Evolutionary conservation across 2,329 filamentous ascomycete species (phyloP).

Genomic region (Chrysosporium queenslandicum): DNA sequence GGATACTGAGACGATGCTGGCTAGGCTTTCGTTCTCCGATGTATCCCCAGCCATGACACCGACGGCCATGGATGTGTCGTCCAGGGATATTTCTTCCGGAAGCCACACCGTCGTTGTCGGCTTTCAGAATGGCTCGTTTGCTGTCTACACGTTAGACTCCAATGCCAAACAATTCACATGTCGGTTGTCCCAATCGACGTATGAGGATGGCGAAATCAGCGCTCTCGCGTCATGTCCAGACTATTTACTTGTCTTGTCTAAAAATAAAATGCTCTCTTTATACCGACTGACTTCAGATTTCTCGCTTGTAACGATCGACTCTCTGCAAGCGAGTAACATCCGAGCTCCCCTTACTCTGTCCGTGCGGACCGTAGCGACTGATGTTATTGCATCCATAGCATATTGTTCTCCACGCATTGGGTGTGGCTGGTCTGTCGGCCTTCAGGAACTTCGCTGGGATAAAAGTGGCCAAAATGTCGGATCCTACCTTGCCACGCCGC

Average conservation of each 20-base stretch:
- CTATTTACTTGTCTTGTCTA: constrained; percentile 69
- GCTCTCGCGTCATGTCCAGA: constrained; percentile 63
- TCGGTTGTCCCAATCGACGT: constrained; percentile 52
- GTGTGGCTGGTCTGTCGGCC: constrained; percentile 75
- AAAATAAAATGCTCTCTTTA: constrained; percentile 61
- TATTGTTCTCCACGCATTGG: constrained; percentile 70
- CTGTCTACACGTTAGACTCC: constrained; percentile 54
- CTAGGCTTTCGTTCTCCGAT: constrained; percentile 31
- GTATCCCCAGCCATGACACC: constrained; percentile 48
- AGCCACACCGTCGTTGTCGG: constrained; percentile 58
- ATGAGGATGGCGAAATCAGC: constrained; percentile 55
- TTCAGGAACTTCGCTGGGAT: constrained; percentile 76
- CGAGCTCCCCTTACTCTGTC: constrained; percentile 72
- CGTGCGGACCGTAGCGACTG: constrained; percentile 55
- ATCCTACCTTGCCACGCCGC: constrained; percentile 33
- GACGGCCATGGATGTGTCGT: constrained; percentile 41
- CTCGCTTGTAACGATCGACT: constrained; percentile 56
- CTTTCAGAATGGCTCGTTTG: constrained; percentile 61
- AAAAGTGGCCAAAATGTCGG: constrained; percentile 35
- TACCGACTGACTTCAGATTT: constrained; percentile 50
- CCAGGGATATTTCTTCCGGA: constrained; percentile 34
- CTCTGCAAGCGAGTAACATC: constrained; percentile 69
- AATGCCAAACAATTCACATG: constrained; percentile 36
- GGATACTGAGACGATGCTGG: constrained; percentile 49
- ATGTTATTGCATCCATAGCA: constrained; percentile 70